phyloP scores from a whole-genome alignment of 192 early-diverging fungal genomes.

The Cladochytrium replicatum region DNA sequence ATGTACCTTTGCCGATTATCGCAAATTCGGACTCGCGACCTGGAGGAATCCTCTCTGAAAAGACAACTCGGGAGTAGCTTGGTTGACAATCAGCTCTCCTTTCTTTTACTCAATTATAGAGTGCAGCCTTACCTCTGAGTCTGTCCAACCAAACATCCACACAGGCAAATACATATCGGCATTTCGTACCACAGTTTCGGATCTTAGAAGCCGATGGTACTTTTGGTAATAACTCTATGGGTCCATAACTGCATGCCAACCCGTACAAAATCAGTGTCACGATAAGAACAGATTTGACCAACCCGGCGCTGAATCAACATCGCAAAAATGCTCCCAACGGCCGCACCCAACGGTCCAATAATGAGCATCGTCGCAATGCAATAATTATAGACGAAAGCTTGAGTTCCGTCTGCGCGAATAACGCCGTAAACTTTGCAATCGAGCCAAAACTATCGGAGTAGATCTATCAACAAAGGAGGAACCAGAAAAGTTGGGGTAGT shows the following conservation, averaged over 20 bases:
- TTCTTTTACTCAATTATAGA: conserved; percentile 21
- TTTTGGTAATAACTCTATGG: conserved; percentile 50
- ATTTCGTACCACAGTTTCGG: conserved; percentile 41
- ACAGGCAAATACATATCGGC: conserved; percentile 43
- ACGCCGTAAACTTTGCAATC: conserved; percentile 41
- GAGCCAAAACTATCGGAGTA: too few relatives aligned
- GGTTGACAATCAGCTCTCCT: conserved; percentile 3
- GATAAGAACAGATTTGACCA: conserved; percentile 40
- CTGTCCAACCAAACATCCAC: conserved; percentile 57
- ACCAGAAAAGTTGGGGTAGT: conserved; percentile 47
- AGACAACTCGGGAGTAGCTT: conserved; percentile 48
- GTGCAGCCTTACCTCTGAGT: too few relatives aligned
- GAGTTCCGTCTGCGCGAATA: conserved; percentile 50
- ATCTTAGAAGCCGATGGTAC: conserved; percentile 34
- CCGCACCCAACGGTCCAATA: conserved; percentile 42
- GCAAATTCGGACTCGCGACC: conserved; percentile 63
- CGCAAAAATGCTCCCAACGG: conserved; percentile 47
- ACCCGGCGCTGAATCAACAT: conserved; percentile 41
- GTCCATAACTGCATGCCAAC: conserved; percentile 52
- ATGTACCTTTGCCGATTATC: conserved; percentile 18
- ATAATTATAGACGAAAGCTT: conserved; percentile 29
- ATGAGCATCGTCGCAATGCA: conserved; percentile 47
- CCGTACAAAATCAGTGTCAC: conserved; percentile 34
- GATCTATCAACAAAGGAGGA: conserved; percentile 62
- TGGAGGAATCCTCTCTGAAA: conserved; percentile 50